phyloP scores from a whole-genome alignment of 306 rosid species.

The Cicer chorassanicum region DNA sequence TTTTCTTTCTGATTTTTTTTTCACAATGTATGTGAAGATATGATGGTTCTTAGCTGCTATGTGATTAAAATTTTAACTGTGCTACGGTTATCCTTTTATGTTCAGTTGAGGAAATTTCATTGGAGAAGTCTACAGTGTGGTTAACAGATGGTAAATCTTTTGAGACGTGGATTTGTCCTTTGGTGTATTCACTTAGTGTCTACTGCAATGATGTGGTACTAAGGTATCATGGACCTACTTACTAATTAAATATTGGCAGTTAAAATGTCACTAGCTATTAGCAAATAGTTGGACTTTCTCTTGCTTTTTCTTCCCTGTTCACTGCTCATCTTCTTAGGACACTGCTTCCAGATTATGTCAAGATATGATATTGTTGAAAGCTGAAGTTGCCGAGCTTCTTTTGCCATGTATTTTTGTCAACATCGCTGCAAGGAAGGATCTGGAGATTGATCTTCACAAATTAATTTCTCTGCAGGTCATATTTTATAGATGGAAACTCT shows the following conservation, averaged over 20 bases:
- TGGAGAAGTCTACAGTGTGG: slow-evolving; percentile 74
- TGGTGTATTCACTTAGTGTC: slow-evolving; percentile 72
- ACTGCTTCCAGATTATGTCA: slow-evolving; percentile 76
- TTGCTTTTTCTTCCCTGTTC: slow-evolving; percentile 24
- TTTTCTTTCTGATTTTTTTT: not conserved
- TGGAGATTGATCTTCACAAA: slow-evolving; percentile 67
- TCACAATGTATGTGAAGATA: not conserved
- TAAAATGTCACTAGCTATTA: slow-evolving; percentile 13
- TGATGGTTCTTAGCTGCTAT: slow-evolving; percentile 17
- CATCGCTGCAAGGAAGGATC: slow-evolving; percentile 76
- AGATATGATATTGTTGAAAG: slow-evolving; percentile 75
- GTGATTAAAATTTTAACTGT: slow-evolving; percentile 21
- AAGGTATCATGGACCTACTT: slow-evolving; percentile 55
- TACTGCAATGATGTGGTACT: slow-evolving; percentile 76
- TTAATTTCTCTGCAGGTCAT: slow-evolving; percentile 73
- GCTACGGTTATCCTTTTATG: slow-evolving; percentile 34
- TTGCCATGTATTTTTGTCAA: slow-evolving; percentile 78
- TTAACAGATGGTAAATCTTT: slow-evolving; percentile 73
- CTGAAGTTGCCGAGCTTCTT: slow-evolving; percentile 89
- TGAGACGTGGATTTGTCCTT: slow-evolving; percentile 84
- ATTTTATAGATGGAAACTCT: slow-evolving; percentile 35
- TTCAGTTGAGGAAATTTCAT: slow-evolving; percentile 71
- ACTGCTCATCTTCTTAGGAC: slow-evolving; percentile 37
- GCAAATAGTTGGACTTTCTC: slow-evolving; percentile 17
- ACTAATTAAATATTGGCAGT: slow-evolving; percentile 10